A percentile compares a stretch with the other conserved stretches of the same genome.
Conservation (phyloP, 2,329 filamentous ascomycete species). For the Tolypocladium sp. region DNA sequence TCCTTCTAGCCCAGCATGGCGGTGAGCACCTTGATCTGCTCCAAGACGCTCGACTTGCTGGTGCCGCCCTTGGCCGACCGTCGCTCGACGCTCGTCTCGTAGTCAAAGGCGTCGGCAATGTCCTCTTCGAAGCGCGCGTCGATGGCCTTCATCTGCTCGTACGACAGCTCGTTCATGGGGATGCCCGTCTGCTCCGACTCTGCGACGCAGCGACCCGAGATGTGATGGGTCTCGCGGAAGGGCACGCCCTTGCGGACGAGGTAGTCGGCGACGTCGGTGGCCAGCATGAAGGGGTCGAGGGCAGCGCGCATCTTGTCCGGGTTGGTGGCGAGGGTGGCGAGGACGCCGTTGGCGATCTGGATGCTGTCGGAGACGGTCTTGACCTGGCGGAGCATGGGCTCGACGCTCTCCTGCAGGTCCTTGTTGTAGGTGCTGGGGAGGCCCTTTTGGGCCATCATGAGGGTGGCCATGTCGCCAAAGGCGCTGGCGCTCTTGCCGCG, state of each 20-base stretch:
- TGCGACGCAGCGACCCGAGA: constrained; percentile 54
- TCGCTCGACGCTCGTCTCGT: constrained; percentile 75
- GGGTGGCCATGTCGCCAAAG: constrained; percentile 73
- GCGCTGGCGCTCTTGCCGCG: constrained; percentile 67
- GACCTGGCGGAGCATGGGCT: constrained; percentile 77
- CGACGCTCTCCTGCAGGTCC: constrained; percentile 79
- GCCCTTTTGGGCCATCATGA: constrained; percentile 61
- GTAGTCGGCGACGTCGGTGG: constrained; percentile 59
- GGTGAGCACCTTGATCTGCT: constrained; percentile 49
- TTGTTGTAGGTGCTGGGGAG: constrained; percentile 84
- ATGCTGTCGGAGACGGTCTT: constrained; percentile 76
- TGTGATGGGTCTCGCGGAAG: constrained; percentile 74
- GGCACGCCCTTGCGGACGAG: constrained; percentile 59
- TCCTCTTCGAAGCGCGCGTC: constrained; percentile 64
- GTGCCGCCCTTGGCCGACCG: constrained; percentile 70
- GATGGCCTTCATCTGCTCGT: constrained; percentile 58
- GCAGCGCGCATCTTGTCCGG: constrained; percentile 72
- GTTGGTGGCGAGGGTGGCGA: constrained; percentile 61
- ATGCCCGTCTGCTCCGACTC: constrained; percentile 32
- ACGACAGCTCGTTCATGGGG: constrained; percentile 60
- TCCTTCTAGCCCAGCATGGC: constrained; percentile 18
- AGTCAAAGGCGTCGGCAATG: constrained; percentile 64
- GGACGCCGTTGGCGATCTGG: constrained; percentile 72
- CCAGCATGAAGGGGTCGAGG: constrained; percentile 76
- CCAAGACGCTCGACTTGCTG: constrained; percentile 56